These are phyloP conservation scores for Pouteria glomerata DNA, from an alignment of 148 eudicot species.

Conservation along the genomic window DNA sequence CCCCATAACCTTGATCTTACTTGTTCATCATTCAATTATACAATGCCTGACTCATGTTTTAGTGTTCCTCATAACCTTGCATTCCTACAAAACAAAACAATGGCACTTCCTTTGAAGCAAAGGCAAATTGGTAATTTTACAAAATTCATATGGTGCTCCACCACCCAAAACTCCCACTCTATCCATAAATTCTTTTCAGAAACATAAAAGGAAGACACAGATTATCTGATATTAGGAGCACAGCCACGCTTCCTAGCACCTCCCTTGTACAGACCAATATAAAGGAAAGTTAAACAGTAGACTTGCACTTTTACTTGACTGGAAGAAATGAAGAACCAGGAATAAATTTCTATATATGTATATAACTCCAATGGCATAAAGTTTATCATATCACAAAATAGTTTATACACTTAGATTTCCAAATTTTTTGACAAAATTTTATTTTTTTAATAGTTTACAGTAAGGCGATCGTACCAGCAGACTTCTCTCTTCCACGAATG, in stretches of 20 bases:
- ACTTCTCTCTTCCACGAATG: background rate
- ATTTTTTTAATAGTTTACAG: no score
- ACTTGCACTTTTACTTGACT: background rate
- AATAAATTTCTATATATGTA: no score
- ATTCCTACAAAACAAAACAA: background rate
- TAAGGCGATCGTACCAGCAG: background rate
- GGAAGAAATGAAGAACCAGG: background rate
- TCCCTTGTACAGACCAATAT: background rate
- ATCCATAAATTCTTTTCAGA: background rate
- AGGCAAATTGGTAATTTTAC: constrained; percentile 1
- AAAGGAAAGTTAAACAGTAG: constrained; percentile 3
- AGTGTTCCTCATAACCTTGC: background rate
- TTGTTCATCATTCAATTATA: background rate
- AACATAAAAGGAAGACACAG: background rate
- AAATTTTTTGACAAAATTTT: no score
- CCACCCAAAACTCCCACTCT: constrained; percentile 2
- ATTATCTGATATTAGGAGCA: background rate
- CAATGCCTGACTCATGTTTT: background rate
- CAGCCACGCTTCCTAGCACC: background rate
- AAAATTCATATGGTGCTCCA: background rate
- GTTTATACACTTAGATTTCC: no score
- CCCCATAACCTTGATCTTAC: background rate
- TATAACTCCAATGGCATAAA: no score
- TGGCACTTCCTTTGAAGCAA: background rate
- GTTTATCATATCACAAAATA: no score